Base-by-base conservation (phyloP, 2,329 filamentous ascomycete species). In the Bipolaris victoriae region DNA sequence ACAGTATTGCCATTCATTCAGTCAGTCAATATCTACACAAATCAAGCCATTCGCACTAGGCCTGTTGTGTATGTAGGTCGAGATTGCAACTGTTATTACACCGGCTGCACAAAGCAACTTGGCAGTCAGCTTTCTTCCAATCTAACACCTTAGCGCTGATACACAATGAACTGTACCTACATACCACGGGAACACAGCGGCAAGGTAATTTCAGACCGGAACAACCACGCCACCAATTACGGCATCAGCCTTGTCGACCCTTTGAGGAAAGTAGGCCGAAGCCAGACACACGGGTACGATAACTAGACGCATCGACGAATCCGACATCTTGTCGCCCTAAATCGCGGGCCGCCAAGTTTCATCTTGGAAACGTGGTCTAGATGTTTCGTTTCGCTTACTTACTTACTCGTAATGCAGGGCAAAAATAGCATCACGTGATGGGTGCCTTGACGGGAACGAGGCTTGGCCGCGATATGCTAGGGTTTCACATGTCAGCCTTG, bases 231-330 rank as follows among this genome's bases (percentile, higher is more conserved):
- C 26, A 46, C 43, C 11, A n/a, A 46, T 31, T 22, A 31, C 24
- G 26, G 16, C 26, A 46, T 20, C 22, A 43, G 22, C 22, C 29
- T n/a, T 15, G 10, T 33, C 6, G n/a, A 1, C 43, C 26, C 3
- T 46, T 46, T 20, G 11, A 16, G 43, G 26, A n/a, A 46, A 22
- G 43, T 46, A 46, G 20, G 26, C 43, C 43, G 43, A 46, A 46
- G 43, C 29, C 16, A 7, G 26, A 26, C 16, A 26, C 26, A 33
- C 43, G 26, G 43, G 31, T 20, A 33, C 4, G 29, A 31, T 11
- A 10, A 31, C 26, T 46, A 26, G 26, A 35, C 16, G 26, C 16
- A 33, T 35, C 43, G 29, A 46, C 16, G 5, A 26, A 33, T 33
- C n/a, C 33, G 43, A 18, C n/a, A 18, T 33, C 16, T 7, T 29